These are phyloP conservation scores for Ustilago cynodontis DNA, from an alignment of 1,284 basidiomycete genomes.

Conservation along the genomic window DNA sequence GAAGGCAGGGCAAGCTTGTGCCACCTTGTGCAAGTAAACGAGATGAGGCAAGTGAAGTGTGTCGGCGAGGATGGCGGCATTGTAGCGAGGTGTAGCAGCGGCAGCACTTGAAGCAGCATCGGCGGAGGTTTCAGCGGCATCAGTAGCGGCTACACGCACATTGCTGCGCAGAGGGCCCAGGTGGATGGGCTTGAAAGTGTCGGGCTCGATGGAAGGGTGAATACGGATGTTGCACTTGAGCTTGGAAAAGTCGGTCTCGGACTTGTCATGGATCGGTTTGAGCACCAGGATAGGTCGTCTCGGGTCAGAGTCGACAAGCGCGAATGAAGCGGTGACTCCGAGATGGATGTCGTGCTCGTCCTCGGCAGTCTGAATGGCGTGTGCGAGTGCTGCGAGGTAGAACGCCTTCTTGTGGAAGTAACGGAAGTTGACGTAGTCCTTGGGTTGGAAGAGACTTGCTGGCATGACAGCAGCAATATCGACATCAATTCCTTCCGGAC, in stretches of 20 bases:
- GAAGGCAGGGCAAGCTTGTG: conserved; percentile 78
- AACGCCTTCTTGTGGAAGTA: conserved; percentile 94
- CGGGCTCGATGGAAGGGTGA: conserved; percentile 77
- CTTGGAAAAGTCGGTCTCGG: conserved; percentile 77
- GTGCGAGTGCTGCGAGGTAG: conserved; percentile 85
- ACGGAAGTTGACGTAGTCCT: conserved; percentile 89
- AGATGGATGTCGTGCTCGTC: conserved; percentile 69
- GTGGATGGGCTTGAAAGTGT: conserved; percentile 76
- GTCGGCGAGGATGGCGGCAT: conserved; percentile 79
- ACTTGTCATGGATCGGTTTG: conserved; percentile 74
- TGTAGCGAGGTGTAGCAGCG: conserved; percentile 80
- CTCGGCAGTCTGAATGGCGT: conserved; percentile 73
- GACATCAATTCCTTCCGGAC: conserved; percentile 62
- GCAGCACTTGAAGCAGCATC: conserved; percentile 30
- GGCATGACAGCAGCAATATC: conserved; percentile 66
- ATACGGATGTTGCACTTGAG: conserved; percentile 80
- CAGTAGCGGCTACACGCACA: conserved; percentile 58
- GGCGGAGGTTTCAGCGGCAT: conserved; percentile 9
- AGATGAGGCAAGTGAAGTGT: conserved; percentile 78
- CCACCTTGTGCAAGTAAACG: conserved; percentile 78
- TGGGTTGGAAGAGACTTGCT: conserved; percentile 87
- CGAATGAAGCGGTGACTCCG: conserved; percentile 76
- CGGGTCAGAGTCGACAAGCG: conserved; percentile 77
- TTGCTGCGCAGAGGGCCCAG: conserved; percentile 79
- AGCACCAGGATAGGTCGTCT: conserved; percentile 79